Percentiles rank a stretch among this genome's conserved stretches.
These are phyloP conservation scores for Dothiorella sarmentorum DNA, from an alignment of 2,329 filamentous ascomycete genomes.

Conservation along the genomic window DNA sequence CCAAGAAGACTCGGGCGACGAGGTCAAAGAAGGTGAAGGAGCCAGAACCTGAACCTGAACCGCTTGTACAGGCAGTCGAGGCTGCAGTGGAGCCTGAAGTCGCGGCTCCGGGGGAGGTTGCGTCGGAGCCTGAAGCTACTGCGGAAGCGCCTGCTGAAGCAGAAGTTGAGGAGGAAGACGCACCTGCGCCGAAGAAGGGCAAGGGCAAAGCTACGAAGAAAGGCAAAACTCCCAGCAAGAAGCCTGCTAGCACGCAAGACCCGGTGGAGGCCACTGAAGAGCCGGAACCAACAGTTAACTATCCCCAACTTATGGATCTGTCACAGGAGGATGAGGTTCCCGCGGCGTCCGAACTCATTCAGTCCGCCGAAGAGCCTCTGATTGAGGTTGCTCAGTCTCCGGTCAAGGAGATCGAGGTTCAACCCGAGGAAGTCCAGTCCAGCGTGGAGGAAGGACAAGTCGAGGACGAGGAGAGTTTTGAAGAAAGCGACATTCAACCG, in stretches of 20 bases:
- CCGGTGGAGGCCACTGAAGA: not conserved
- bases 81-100: constrained; percentile 24
- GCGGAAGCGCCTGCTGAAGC: constrained; percentile 23
- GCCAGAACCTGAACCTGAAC: not conserved
- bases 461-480: not conserved
- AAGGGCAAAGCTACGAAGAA: not conserved
- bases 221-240: not conserved
- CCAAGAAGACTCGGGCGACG: not conserved
- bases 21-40: constrained; percentile 2
- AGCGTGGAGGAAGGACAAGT: not conserved
- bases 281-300: not conserved
- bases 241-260: not conserved
- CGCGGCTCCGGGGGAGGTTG: constrained; percentile 18
- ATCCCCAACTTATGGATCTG: not conserved
- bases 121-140: constrained; percentile 25
- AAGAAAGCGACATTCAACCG: not conserved
- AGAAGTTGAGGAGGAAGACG: not conserved
- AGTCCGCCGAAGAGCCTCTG: not conserved
- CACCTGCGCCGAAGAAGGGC: constrained; percentile 4
- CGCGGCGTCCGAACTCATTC: not conserved
- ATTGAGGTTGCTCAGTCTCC: not conserved
- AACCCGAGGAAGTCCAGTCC: not conserved
- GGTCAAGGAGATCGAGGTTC: not conserved
- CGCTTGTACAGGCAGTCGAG: too few species aligned
- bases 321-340: not conserved